phyloP scores from a whole-genome alignment of 352 stramenopile genomes.

The Blastocystis hominis region DNA sequence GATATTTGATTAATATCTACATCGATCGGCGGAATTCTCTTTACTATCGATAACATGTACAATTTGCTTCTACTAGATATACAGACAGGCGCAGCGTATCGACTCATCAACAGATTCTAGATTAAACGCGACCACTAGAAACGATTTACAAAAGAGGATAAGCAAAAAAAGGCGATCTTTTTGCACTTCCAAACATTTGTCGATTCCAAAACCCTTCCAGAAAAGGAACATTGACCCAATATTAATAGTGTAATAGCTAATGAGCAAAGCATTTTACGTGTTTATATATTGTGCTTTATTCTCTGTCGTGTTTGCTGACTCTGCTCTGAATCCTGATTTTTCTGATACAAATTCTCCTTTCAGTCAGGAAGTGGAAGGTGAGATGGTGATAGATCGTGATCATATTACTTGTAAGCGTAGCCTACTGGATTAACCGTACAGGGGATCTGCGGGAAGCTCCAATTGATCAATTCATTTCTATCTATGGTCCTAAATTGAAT shows the following conservation, averaged over 20 bases:
- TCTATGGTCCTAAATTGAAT: not conserved
- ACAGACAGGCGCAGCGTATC: not conserved
- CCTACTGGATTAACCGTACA: not conserved
- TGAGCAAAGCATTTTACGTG: not conserved
- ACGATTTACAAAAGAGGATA: not conserved
- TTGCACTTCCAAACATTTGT: not conserved
- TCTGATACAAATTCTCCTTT: not conserved
- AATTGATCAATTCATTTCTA: not conserved
- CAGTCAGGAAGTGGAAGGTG: not conserved
- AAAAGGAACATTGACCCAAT: not conserved
- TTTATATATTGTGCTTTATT: not conserved
- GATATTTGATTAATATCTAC: not conserved
- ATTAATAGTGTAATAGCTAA: not conserved
- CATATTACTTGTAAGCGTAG: not conserved
- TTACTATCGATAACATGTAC: not conserved
- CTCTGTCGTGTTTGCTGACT: not conserved
- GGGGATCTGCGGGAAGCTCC: not conserved
- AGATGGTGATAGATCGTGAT: not conserved
- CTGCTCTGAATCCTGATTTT: not conserved
- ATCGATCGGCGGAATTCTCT: not conserved
- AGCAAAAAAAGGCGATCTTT: not conserved
- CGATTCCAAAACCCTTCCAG: not conserved
- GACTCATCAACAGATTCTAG: not conserved
- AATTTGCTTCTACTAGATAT: not conserved
- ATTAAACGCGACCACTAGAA: not conserved